Base-by-base conservation (phyloP, 306 rosid species). In the Gleditsia sinensis region DNA sequence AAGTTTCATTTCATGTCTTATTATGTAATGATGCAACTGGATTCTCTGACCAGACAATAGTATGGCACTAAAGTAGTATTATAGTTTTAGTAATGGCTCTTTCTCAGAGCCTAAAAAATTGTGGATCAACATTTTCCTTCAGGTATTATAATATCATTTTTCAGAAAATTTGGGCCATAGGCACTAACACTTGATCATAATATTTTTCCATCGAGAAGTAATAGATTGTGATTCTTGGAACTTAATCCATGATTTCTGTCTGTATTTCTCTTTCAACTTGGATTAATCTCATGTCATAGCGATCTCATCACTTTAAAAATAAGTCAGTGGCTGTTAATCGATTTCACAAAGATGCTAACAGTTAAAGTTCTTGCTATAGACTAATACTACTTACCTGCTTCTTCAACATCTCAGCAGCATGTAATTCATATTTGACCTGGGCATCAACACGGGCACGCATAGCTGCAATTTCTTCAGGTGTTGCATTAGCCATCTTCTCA, bases 351-450 rank as follows among this genome's bases (percentile, higher is more conserved):
- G 9, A 36, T 19, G 36, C 13, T 67, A 46, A 1, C 3, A 3
- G 0, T 8, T 4, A 17, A 63, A 62, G n/a, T 46, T 71, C 43
- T 42, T 7, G 43, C 28, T 33, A 30, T 28, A 14, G 50, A 56
- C 17, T 68, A 9, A 45, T 8, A 66, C 10, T 46, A 61, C 55
- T 16, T 69, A 90, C 97, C 90, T 94, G 93, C 69, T 86, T 82
- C 92, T 94, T 94, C 81, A 94, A 85, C 93, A 86, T 80, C 78
- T 90, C 93, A 77, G 99, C 97, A 4, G 86, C 96, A 76, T 39
- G 88, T 71, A 92, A 56, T 67, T 90, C 91, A 81, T 94, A 90
- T 45, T 75, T 79, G 56, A 81, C 28, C 85, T 88, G 95, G 14
- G 88, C 86, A 76, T 92, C 97, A 75, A 54, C 92, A 77, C 70